A percentile compares a stretch with the other conserved stretches of the same genome.
Conservation (phyloP, 1,284 basidiomycete genomes). For the Fomitopsis schrenkii region DNA sequence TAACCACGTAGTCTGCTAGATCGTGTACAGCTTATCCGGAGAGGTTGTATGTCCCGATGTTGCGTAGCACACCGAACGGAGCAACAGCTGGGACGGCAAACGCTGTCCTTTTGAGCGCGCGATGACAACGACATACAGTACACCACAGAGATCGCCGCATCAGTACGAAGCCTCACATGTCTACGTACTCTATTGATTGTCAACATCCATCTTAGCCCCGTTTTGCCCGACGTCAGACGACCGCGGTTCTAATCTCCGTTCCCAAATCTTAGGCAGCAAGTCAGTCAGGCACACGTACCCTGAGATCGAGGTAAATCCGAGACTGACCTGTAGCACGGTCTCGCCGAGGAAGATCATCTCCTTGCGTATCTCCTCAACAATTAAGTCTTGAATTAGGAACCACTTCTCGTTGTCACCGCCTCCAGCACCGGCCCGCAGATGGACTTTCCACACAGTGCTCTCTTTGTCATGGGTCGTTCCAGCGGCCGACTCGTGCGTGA, state of each 20-base stretch:
- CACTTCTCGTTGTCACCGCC: constrained; percentile 88
- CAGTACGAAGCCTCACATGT: not conserved
- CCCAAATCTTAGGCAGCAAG: constrained; percentile 58
- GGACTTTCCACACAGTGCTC: constrained; percentile 89
- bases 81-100: not conserved
- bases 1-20: too few species aligned
- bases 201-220: constrained; percentile 17
- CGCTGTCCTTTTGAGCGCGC: not conserved
- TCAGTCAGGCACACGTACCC: not conserved
- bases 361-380: constrained; percentile 91
- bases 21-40: too few species aligned
- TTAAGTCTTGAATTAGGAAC: constrained; percentile 96
- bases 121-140: not conserved
- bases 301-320: constrained; percentile 4
- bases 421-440: constrained; percentile 75
- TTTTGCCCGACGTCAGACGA: constrained; percentile 16
- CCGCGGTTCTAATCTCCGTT: constrained; percentile 35
- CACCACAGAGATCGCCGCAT: not conserved
- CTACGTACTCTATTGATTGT: constrained; percentile 7
- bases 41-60: too few species aligned
- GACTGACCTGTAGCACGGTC: constrained; percentile 83
- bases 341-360: constrained; percentile 99
- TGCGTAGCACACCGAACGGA: not conserved
- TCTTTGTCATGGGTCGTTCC: constrained; percentile 90
- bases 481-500: constrained; percentile 92